A percentile compares a stretch with the other conserved stretches of the same genome.
Evolutionary conservation across 2,329 filamentous ascomycete species (phyloP).

Genomic region (Paracorniculantispora psalliotae): DNA sequence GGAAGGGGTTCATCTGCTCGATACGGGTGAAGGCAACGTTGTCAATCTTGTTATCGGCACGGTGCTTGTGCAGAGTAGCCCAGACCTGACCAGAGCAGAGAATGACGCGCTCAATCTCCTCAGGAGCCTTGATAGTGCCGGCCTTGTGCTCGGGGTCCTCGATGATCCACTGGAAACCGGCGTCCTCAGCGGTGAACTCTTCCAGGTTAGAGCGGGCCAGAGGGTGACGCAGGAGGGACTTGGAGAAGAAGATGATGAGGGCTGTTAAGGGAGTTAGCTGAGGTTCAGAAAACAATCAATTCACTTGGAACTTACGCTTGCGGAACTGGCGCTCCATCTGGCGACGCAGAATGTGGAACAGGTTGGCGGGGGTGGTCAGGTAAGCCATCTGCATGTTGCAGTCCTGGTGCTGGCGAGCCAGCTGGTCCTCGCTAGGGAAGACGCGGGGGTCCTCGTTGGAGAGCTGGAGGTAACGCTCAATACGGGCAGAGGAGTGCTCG

Average conservation of each 20-base stretch:
- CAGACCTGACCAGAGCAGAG: slow-evolving; percentile 95
- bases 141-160: slow-evolving; percentile 78
- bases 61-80: slow-evolving; percentile 83
- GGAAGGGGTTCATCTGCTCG: slow-evolving; percentile 98
- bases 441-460: slow-evolving; percentile 95
- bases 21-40: slow-evolving; percentile 92
- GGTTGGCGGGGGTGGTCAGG: slow-evolving; percentile 92
- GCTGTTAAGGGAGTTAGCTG: slow-evolving; percentile 43
- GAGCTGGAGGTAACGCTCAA: slow-evolving; percentile 95
- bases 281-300: not conserved
- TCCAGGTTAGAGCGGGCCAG: slow-evolving; percentile 84
- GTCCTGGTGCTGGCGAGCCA: slow-evolving; percentile 96
- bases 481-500: slow-evolving; percentile 94
- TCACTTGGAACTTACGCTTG: slow-evolving; percentile 67
- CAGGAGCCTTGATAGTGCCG: slow-evolving; percentile 67
- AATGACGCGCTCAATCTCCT: slow-evolving; percentile 90
- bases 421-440: slow-evolving; percentile 82
- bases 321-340: slow-evolving; percentile 99
- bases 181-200: slow-evolving; percentile 77
- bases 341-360: slow-evolving; percentile 93
- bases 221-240: slow-evolving; percentile 91
- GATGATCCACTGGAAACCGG: slow-evolving; percentile 96
- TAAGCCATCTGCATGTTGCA: slow-evolving; percentile 99
- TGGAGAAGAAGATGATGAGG: slow-evolving; percentile 96
- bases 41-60: slow-evolving; percentile 77